Percentiles rank a stretch among this genome's conserved stretches.
phyloP scores from a whole-genome alignment of 805 yeast species.

The Saccharomyces kudriavzevii region DNA sequence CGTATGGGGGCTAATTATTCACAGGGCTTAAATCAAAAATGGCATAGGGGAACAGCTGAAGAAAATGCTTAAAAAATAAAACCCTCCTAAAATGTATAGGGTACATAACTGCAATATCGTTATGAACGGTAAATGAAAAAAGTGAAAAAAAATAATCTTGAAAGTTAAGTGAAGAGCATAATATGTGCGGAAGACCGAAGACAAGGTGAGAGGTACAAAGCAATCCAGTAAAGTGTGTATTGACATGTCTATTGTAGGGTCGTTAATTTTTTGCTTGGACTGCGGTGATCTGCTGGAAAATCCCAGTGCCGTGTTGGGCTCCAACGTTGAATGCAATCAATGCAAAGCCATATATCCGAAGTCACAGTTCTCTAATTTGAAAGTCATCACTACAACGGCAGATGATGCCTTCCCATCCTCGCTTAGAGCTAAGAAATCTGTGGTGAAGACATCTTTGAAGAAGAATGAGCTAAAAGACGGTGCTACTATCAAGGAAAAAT shows the following conservation, averaged over 20 bases:
- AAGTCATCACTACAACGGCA: constrained; percentile 80
- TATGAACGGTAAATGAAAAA: not conserved
- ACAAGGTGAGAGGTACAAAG: not conserved
- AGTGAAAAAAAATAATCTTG: not conserved
- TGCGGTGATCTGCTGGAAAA: constrained; percentile 84
- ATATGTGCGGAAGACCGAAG: not conserved
- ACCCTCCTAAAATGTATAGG: not conserved
- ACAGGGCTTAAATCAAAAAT: not conserved
- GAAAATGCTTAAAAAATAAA: not conserved
- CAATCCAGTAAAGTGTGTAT: not conserved
- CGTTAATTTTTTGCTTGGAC: constrained; percentile 83
- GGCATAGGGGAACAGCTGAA: no score
- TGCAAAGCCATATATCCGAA: constrained; percentile 34
- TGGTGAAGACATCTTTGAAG: constrained; percentile 77
- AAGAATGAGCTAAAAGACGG: constrained; percentile 83
- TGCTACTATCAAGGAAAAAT: constrained; percentile 92
- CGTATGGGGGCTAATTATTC: no score
- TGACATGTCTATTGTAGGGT: constrained; percentile 87
- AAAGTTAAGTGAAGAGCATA: not conserved
- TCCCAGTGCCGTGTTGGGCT: constrained; percentile 39
- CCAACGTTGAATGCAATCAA: constrained; percentile 48
- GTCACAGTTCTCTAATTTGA: constrained; percentile 58
- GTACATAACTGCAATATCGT: not conserved
- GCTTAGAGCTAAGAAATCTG: constrained; percentile 71
- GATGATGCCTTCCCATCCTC: constrained; percentile 92